These are phyloP conservation scores for Sabuloglossum arenarium DNA, from an alignment of 495 filamentous ascomycete species.

Conservation along the genomic window DNA sequence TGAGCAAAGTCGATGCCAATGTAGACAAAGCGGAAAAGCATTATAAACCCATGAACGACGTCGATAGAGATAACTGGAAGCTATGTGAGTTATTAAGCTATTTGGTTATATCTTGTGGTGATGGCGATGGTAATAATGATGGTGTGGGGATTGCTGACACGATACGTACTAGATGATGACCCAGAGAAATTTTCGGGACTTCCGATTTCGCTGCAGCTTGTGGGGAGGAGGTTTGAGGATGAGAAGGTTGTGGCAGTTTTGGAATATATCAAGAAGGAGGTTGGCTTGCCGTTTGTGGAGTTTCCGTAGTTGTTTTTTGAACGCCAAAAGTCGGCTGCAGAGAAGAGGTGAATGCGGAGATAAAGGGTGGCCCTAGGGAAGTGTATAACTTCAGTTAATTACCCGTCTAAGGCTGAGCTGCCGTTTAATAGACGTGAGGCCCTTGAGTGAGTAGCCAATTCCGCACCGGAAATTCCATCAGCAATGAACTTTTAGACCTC, in stretches of 20 bases:
- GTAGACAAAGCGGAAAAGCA: constrained; percentile 14
- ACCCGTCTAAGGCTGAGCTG: too few relatives aligned
- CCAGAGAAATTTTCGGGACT: constrained; percentile 7
- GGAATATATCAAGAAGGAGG: constrained; percentile 13
- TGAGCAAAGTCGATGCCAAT: constrained; percentile 13
- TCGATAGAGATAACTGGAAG: constrained; percentile 20
- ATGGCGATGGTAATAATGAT: background rate
- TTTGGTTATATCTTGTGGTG: background rate
- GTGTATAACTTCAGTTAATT: too few relatives aligned
- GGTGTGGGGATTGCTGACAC: too few relatives aligned
- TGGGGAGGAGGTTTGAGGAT: constrained; percentile 22
- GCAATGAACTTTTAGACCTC: too few relatives aligned
- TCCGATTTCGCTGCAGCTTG: constrained; percentile 22
- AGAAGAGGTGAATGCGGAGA: too few relatives aligned
- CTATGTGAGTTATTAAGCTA: constrained; percentile 13
- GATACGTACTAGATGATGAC: background rate
- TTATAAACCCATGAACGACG: constrained; percentile 17
- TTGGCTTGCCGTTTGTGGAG: constrained; percentile 4
- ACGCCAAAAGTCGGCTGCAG: too few relatives aligned
- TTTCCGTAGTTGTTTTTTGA: too few relatives aligned
- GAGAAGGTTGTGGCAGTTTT: constrained; percentile 19
- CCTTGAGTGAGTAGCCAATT: too few relatives aligned
- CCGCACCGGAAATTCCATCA: too few relatives aligned
- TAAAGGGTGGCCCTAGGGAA: too few relatives aligned
- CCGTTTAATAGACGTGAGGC: too few relatives aligned